Evolutionary conservation across 352 stramenopile species (phyloP), one percentile per base, ranked within the genome.

Genomic region (Plasmopara halstedii): DNA sequence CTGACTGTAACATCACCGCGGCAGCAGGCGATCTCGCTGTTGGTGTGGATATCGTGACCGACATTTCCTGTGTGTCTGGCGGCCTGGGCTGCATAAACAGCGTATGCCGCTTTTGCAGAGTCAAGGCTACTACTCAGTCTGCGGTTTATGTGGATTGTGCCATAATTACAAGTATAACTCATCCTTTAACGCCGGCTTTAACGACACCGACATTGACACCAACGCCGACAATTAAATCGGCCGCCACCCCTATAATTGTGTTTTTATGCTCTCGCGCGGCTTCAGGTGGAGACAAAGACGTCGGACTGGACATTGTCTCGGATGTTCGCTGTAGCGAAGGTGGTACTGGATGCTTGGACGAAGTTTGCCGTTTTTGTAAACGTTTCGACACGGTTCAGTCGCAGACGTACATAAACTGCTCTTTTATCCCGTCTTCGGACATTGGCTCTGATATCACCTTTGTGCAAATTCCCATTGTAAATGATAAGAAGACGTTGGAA

Each of bases 311-410:
- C 8, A 48, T 70, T 44, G 53, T 71, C 6, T 68, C 47, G 1
- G 64, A 79, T 49, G 62, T 57, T 48, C 53, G 42, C 6, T 77
- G 67, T 42, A 62, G 39, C 11, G 51, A 47, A 11, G 67, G 67
- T 7, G 67, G 67, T 20, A 31, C 65, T 8, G 63, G 60, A 25
- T 77, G 67, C 33, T 61, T 63, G 13, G 31, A 53, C 17, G 53
- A 54, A 20, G 42, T 65, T 23, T 65, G 62, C 14, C 53, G 56
- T 23, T 70, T 57, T 41, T 64, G 62, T 40, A 68, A 74, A 26
- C 37, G 31, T 4, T 62, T 56, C 7, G 55, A 68, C 17, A 78
- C 63, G 3, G 19, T 48, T 6, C 47, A 71, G 17, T 77, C 69
- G 19, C 36, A 74, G 21, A 18, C 34, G 1, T 80, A 60, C 33